Base-by-base conservation (phyloP, 331 rosid species). In the Pyrus hybrid region DNA sequence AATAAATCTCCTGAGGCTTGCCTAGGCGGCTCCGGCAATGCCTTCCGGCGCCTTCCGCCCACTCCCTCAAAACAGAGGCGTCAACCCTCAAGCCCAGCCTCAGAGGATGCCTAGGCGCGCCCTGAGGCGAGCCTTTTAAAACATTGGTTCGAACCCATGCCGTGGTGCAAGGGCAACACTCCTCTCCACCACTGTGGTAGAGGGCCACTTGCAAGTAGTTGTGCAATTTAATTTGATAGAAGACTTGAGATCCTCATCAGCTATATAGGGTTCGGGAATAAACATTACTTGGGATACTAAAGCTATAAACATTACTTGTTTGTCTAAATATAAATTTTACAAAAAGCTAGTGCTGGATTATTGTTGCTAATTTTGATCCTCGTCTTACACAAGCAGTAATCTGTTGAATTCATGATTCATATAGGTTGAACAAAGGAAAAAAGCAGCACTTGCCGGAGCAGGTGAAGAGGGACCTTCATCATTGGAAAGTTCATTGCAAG, bases 351-450 rank as follows among this genome's bases (percentile, higher is more conserved):
- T n/a, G 65, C 57, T 20, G 49, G 49, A 71, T 71, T 49, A 51
- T 67, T 45, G 18, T 20, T n/a, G 37, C 41, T 11, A 69, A 51
- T 14, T 70, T 62, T 73, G 45, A 43, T 71, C n/a, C 20, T 63
- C 29, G 41, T 49, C 77, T 58, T 43, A n/a, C 25, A 54, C 49
- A 54, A 32, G 75, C 32, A 71, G 8, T 71, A 32, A 72, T 16
- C 11, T 75, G 10, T 26, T 67, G 75, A 33, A 13, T 68, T 33
- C 58, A 23, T 77, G 70, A 54, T 65, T 83, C 74, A 72, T 65
- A 18, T 69, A 94, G 99, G 97, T 94, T 76, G 97, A 94, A 82
- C 96, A 88, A 79, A 86, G 98, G 74, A 85, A 87, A 84, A 94
- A 92, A 81, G 97, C 89, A 79, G 97, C 96, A 22, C 91, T 94